These are phyloP conservation scores for Cicer bijugum DNA, from an alignment of 306 rosid genomes.

Conservation along the genomic window DNA sequence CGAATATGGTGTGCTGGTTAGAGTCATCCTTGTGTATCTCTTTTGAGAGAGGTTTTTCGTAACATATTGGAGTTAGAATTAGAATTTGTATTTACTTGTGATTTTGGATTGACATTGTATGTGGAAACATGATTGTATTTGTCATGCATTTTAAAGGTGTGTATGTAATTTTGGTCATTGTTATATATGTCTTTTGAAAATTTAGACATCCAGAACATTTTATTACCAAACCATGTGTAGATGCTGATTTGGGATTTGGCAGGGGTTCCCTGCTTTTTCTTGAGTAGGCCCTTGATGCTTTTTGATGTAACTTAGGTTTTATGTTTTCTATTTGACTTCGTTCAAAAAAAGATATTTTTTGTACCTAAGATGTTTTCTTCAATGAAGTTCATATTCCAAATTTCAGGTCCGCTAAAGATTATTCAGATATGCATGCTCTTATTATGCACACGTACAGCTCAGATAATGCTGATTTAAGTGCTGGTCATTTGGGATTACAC, in stretches of 20 bases:
- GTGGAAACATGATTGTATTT: conserved; percentile 20
- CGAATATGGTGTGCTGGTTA: not conserved
- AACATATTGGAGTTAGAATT: conserved; percentile 2
- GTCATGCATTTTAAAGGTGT: conserved; percentile 28
- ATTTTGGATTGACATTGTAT: not conserved
- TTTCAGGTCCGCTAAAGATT: conserved; percentile 97
- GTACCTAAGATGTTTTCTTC: conserved; percentile 65
- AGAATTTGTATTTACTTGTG: conserved; percentile 23
- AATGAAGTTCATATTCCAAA: conserved; percentile 66
- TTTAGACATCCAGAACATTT: conserved; percentile 13
- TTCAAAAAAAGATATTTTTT: no score
- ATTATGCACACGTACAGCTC: conserved; percentile 88
- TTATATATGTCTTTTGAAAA: conserved; percentile 3
- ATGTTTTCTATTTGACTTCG: not conserved
- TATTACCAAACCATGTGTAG: conserved; percentile 1
- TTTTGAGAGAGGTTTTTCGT: conserved; percentile 34
- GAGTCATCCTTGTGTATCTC: conserved; percentile 13
- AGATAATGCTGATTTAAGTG: conserved; percentile 68
- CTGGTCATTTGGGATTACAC: conserved; percentile 97
- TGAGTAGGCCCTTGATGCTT: conserved; percentile 9
- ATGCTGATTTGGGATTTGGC: conserved; percentile 6
- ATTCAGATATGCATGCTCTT: conserved; percentile 90
- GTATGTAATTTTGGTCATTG: conserved; percentile 1
- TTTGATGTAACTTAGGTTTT: conserved; percentile 24
- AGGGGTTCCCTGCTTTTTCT: conserved; percentile 13